phyloP scores from a whole-genome alignment of 805 yeast genomes.

The Danielia reshetovae region DNA sequence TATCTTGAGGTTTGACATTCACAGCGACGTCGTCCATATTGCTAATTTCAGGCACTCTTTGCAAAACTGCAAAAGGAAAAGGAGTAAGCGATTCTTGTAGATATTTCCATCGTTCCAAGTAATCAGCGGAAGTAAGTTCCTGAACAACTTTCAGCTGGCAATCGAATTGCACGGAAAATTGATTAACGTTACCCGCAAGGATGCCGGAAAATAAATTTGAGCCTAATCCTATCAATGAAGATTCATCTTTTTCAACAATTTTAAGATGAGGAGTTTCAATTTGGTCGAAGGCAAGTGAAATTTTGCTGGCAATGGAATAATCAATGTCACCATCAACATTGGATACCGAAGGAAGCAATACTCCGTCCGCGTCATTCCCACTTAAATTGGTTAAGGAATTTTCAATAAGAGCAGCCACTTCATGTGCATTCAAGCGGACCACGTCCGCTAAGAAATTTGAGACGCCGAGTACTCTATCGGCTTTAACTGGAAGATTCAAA shows the following conservation, averaged over 20 bases:
- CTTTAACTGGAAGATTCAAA: conserved; percentile 40
- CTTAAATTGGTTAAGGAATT: too few relatives aligned
- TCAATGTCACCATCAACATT: conserved; percentile 37
- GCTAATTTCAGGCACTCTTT: neutral
- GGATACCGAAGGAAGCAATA: too few relatives aligned
- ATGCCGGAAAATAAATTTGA: neutral
- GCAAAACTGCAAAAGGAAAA: neutral
- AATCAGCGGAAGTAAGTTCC: neutral
- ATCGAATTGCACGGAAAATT: neutral
- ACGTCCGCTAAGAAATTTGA: conserved; percentile 46
- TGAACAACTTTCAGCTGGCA: neutral
- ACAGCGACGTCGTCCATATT: too few relatives aligned
- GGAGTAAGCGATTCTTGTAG: neutral
- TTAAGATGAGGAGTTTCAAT: conserved; percentile 1
- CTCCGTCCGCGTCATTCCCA: too few relatives aligned
- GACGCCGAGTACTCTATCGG: conserved; percentile 47
- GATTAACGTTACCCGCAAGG: neutral
- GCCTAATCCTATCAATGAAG: neutral
- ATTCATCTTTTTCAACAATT: neutral
- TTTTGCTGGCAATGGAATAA: conserved; percentile 41
- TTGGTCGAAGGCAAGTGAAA: conserved; percentile 25
- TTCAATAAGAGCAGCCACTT: conserved; percentile 57
- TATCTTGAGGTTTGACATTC: too few relatives aligned
- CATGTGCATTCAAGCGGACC: conserved; percentile 55
- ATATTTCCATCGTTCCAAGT: neutral